Conservation (phyloP, 345 rosid species). For the Capsella bursapastoris region DNA sequence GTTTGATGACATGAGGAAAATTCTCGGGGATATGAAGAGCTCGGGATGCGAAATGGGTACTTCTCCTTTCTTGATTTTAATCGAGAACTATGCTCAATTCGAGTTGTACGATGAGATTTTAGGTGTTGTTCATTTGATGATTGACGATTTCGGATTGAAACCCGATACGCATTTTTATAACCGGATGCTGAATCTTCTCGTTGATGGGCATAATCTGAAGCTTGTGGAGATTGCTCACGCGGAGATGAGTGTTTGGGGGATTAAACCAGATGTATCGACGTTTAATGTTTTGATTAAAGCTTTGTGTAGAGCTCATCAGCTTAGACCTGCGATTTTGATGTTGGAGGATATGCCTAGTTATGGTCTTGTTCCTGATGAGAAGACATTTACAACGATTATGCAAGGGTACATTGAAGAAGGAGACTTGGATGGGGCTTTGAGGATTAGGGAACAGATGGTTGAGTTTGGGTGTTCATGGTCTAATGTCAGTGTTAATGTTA, state of each 20-base stretch:
- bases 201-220: slow-evolving; percentile 74
- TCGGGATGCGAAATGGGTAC: slow-evolving; percentile 52
- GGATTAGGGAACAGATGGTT: slow-evolving; percentile 68
- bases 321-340: slow-evolving; percentile 82
- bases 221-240: slow-evolving; percentile 71
- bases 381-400: slow-evolving; percentile 83
- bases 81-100: slow-evolving; percentile 65
- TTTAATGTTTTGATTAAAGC: slow-evolving; percentile 86
- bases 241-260: slow-evolving; percentile 60
- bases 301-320: slow-evolving; percentile 82
- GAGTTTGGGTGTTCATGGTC: slow-evolving; percentile 58
- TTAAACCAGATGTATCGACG: slow-evolving; percentile 80
- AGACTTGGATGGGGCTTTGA: slow-evolving; percentile 73
- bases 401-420: slow-evolving; percentile 90
- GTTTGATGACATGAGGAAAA: slow-evolving; percentile 62
- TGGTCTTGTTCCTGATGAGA: slow-evolving; percentile 78
- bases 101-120: slow-evolving; percentile 66
- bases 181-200: slow-evolving; percentile 76
- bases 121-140: slow-evolving; percentile 58
- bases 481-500: slow-evolving; percentile 75
- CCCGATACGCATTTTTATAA: slow-evolving; percentile 72
- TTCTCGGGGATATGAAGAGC: slow-evolving; percentile 59
- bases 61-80: slow-evolving; percentile 59
- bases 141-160: slow-evolving; percentile 55
- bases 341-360: slow-evolving; percentile 85